These are phyloP conservation scores for Globisporangium heterothallicum DNA, from an alignment of 352 stramenopile species.

Conservation along the genomic window DNA sequence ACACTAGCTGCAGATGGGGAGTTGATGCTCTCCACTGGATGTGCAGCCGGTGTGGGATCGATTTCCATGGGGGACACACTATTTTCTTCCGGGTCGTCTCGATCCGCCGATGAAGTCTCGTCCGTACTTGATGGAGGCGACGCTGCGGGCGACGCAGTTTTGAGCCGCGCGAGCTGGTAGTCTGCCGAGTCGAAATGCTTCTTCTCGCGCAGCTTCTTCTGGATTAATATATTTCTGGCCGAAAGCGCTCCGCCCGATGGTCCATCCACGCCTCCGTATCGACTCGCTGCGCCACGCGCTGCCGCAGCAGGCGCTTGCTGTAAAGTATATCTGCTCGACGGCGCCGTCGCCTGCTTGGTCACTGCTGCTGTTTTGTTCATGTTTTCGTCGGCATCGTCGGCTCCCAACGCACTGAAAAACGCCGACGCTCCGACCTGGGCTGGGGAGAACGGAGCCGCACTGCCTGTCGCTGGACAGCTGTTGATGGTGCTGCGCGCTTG, in stretches of 20 bases:
- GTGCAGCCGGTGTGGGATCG: slow-evolving; percentile 14
- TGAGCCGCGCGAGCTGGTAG: slow-evolving; percentile 50
- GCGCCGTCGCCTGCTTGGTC: neutral
- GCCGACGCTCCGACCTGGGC: slow-evolving; percentile 37
- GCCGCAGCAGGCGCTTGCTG: neutral
- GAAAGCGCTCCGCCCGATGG: slow-evolving; percentile 29
- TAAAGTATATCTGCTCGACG: neutral
- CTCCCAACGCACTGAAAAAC: slow-evolving; percentile 37
- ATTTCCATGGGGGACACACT: slow-evolving; percentile 22
- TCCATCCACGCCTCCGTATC: slow-evolving; percentile 19
- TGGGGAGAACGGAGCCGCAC: slow-evolving; percentile 19
- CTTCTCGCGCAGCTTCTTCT: slow-evolving; percentile 68
- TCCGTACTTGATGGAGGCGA: slow-evolving; percentile 12
- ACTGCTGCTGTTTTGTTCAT: slow-evolving; percentile 11
- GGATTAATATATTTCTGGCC: slow-evolving; percentile 62
- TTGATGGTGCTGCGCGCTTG: neutral
- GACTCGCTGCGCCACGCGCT: slow-evolving; percentile 2
- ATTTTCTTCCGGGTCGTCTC: neutral
- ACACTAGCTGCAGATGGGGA: slow-evolving; percentile 39
- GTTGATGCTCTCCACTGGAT: slow-evolving; percentile 22
- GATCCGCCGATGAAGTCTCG: slow-evolving; percentile 1
- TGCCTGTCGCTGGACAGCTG: neutral
- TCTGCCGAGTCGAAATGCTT: slow-evolving; percentile 73
- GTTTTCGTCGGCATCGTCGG: slow-evolving; percentile 16
- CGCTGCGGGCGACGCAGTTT: slow-evolving; percentile 7